These are phyloP conservation scores for Drechslerella dactyloides DNA, from an alignment of 2,329 filamentous ascomycete species.

Conservation along the genomic window DNA sequence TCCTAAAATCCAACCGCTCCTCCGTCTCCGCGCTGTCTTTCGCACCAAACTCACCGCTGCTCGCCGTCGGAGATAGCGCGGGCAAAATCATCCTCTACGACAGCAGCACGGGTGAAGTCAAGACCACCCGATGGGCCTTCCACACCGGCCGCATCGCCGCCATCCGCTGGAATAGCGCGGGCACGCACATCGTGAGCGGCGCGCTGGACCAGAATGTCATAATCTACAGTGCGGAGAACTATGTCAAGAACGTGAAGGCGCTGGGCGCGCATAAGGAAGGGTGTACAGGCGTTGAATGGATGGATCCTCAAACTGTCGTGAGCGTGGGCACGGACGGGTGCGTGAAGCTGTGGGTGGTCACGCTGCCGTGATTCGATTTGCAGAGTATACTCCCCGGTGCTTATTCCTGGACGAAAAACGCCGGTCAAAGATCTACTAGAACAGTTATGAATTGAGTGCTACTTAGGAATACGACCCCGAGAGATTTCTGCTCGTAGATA, in stretches of 20 bases:
- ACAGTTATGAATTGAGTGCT: no score
- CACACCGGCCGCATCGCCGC: conserved; percentile 72
- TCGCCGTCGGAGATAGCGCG: conserved; percentile 81
- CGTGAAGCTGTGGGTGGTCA: conserved; percentile 77
- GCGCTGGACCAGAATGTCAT: conserved; percentile 89
- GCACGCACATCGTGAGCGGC: conserved; percentile 80
- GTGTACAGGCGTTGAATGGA: conserved; percentile 85
- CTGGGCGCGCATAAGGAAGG: conserved; percentile 95
- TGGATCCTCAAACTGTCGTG: conserved; percentile 71
- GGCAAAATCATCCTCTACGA: conserved; percentile 89
- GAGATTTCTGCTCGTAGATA: no score
- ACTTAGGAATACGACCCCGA: no score
- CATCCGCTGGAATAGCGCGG: conserved; percentile 77
- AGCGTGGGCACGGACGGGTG: conserved; percentile 86
- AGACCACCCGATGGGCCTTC: conserved; percentile 78
- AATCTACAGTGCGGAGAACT: conserved; percentile 85
- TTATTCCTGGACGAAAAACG: no score
- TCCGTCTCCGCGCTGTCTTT: conserved; percentile 80
- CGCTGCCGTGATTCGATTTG: conserved; percentile 8
- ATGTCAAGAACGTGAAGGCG: conserved; percentile 81
- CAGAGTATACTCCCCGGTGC: no score
- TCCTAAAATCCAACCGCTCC: conserved; percentile 73
- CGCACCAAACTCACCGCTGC: conserved; percentile 74
- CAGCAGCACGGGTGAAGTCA: conserved; percentile 69
- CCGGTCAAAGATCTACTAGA: no score